Percentiles rank a stretch among this genome's conserved stretches.
phyloP scores from a whole-genome alignment of 2,329 filamentous ascomycete genomes.

The Cytospora chrysosperma region DNA sequence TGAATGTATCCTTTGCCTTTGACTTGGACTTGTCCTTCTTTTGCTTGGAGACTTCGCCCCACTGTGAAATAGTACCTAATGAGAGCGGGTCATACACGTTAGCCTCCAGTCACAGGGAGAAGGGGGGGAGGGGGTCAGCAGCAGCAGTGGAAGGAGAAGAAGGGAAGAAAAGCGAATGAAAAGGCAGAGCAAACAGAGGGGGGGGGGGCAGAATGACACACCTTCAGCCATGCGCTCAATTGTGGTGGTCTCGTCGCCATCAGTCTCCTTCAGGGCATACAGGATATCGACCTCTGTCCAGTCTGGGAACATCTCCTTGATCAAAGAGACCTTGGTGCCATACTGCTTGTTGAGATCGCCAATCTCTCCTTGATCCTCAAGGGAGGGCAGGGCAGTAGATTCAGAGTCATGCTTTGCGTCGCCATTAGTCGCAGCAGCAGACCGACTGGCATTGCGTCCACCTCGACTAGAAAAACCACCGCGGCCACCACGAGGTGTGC shows the following conservation, averaged over 20 bases:
- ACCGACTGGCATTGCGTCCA: slow-evolving; percentile 62
- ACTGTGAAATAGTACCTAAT: slow-evolving; percentile 75
- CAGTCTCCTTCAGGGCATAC: slow-evolving; percentile 85
- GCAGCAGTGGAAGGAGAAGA: neutral
- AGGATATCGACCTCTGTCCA: slow-evolving; percentile 96
- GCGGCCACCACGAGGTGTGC: slow-evolving; percentile 40
- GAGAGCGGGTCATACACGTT: slow-evolving; percentile 19
- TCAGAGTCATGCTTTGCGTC: slow-evolving; percentile 63
- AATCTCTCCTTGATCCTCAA: slow-evolving; percentile 84
- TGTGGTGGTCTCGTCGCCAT: slow-evolving; percentile 72
- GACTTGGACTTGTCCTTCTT: slow-evolving; percentile 72
- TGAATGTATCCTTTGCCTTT: slow-evolving; percentile 65
- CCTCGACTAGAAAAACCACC: slow-evolving; percentile 57
- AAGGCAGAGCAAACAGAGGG: neutral
- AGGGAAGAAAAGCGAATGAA: neutral
- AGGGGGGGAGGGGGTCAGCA: too few relatives aligned
- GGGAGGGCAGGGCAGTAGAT: slow-evolving; percentile 52
- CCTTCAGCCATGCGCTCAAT: slow-evolving; percentile 80
- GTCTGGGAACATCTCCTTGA: slow-evolving; percentile 91
- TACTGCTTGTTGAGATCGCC: slow-evolving; percentile 91
- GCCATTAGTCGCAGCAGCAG: slow-evolving; percentile 67
- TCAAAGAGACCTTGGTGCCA: slow-evolving; percentile 70
- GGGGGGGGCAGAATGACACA: slow-evolving; percentile 39
- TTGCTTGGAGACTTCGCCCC: slow-evolving; percentile 79
- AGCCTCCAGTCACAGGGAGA: slow-evolving; percentile 12